A percentile compares a stretch with the other conserved stretches of the same genome.
These are phyloP conservation scores for Alternaria hordeiaustralica DNA, from an alignment of 2,329 filamentous ascomycete genomes.

Conservation along the genomic window DNA sequence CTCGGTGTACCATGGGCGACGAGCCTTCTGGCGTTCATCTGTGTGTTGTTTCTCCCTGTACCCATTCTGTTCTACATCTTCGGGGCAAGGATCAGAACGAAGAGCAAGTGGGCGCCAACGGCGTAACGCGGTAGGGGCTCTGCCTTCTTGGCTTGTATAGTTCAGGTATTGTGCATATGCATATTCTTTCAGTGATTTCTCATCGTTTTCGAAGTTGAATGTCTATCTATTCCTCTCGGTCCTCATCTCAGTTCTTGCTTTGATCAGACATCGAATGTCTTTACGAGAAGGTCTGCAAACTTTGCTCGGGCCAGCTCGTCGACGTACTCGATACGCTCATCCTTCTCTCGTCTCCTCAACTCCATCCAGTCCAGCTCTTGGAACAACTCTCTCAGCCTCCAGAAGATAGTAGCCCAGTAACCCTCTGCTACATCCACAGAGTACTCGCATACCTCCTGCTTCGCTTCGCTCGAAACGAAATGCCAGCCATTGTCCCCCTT, in stretches of 20 bases:
- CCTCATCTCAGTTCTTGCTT: neutral
- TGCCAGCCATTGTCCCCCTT: neutral
- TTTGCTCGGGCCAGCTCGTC: neutral
- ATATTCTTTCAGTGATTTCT: neutral
- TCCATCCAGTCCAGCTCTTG: constrained; percentile 9
- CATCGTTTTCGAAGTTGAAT: neutral
- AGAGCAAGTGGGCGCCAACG: constrained; percentile 42
- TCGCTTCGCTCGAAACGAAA: neutral
- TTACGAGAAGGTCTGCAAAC: neutral
- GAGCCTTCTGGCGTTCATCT: constrained; percentile 42
- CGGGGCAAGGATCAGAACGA: constrained; percentile 40
- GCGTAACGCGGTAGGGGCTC: neutral
- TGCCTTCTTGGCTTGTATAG: neutral
- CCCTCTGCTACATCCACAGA: neutral
- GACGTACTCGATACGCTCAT: neutral
- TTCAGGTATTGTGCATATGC: neutral
- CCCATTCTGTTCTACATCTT: constrained; percentile 47
- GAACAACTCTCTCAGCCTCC: constrained; percentile 2
- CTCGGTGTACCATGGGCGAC: constrained; percentile 46
- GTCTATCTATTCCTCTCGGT: neutral
- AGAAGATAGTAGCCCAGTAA: neutral
- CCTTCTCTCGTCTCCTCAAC: neutral
- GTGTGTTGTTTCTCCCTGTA: constrained; percentile 42
- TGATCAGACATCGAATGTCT: neutral
- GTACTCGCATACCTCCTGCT: neutral